These are phyloP conservation scores for Dichotomocladium elegans DNA, from an alignment of 371 early-diverging fungal species.

Conservation along the genomic window DNA sequence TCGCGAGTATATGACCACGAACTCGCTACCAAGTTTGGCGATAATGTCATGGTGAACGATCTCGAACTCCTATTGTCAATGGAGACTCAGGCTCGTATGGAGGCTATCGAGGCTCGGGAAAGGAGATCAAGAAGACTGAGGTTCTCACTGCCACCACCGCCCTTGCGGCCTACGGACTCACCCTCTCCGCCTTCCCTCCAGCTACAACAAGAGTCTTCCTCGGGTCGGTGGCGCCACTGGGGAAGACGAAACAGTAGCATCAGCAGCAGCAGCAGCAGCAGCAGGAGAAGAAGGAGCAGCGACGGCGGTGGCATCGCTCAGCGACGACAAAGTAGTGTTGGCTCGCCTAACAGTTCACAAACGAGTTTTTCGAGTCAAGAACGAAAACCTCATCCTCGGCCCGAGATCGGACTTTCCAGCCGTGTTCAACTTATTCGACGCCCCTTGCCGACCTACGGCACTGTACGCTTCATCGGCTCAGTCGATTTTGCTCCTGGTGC, in stretches of 20 bases:
- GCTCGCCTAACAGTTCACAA: not conserved
- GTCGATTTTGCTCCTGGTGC: constrained; percentile 21
- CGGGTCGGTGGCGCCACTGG: not conserved
- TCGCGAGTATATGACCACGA: constrained; percentile 12
- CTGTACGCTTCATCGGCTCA: constrained; percentile 34
- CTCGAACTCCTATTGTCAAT: constrained; percentile 28
- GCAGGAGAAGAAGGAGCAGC: not conserved
- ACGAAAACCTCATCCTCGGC: no score
- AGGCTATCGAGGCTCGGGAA: constrained; percentile 12
- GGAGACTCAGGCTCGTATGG: constrained; percentile 35
- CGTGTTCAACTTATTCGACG: constrained; percentile 28
- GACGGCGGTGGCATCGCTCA: not conserved
- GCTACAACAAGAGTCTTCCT: no score
- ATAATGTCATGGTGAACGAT: constrained; percentile 19
- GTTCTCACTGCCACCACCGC: constrained; percentile 29
- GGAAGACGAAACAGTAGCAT: not conserved
- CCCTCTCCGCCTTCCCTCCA: not conserved
- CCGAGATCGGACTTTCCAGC: not conserved
- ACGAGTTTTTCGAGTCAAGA: constrained; percentile 1
- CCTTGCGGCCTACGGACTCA: constrained; percentile 2
- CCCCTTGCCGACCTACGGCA: constrained; percentile 30
- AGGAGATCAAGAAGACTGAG: constrained; percentile 8
- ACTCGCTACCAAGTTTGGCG: constrained; percentile 15
- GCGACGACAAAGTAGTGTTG: not conserved
- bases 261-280: not conserved